Conservation (phyloP, 2,329 filamentous ascomycete species). For the Emmonsia crescens region DNA sequence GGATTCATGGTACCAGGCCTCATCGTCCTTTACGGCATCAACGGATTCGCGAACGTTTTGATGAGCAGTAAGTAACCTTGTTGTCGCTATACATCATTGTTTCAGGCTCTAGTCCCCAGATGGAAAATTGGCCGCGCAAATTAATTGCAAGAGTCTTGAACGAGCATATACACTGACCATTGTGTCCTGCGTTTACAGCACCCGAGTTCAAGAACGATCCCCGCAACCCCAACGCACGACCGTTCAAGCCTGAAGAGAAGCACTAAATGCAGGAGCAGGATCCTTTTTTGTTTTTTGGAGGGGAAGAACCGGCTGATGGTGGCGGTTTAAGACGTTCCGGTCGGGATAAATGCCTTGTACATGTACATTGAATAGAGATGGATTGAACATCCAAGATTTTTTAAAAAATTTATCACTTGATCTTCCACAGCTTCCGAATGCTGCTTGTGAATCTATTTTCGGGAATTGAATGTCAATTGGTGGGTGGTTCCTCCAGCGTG, state of each 20-base stretch:
- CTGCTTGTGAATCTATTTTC: background rate
- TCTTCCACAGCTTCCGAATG: background rate
- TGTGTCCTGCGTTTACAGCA: constrained; percentile 42
- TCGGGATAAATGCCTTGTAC: background rate
- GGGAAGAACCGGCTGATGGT: background rate
- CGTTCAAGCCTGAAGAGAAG: constrained; percentile 20
- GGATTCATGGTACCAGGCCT: constrained; percentile 39
- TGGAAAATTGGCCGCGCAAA: constrained; percentile 24
- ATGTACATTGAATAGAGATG: constrained; percentile 16
- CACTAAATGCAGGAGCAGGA: constrained; percentile 21
- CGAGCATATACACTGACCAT: background rate
- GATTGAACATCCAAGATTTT: constrained; percentile 3
- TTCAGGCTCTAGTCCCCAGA: constrained; percentile 53
- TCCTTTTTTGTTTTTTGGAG: background rate
- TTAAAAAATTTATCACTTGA: background rate
- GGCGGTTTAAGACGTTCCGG: background rate
- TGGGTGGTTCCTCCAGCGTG: background rate
- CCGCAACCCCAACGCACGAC: constrained; percentile 52
- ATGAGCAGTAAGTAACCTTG: constrained; percentile 58
- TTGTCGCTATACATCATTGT: constrained; percentile 5
- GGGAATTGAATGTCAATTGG: background rate
- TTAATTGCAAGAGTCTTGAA: constrained; percentile 24
- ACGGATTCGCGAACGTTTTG: constrained; percentile 67
- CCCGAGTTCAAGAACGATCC: constrained; percentile 97
- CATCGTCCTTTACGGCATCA: constrained; percentile 84